These are phyloP conservation scores for Solidago caesia DNA, from an alignment of 129 eudicot genomes.

Conservation along the genomic window DNA sequence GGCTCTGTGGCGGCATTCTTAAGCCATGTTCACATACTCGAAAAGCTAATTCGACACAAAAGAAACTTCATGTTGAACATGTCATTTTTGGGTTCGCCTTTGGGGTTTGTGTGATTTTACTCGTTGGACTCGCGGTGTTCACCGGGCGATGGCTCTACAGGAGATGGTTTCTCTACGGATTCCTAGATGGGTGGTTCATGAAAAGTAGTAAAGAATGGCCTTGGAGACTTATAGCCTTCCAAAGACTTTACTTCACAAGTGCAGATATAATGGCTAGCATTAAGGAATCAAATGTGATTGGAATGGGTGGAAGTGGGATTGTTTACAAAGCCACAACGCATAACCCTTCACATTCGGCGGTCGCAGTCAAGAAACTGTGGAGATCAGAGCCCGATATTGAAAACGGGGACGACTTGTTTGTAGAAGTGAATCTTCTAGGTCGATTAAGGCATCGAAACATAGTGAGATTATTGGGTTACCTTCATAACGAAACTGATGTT, in stretches of 20 bases:
- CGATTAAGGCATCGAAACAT: slow-evolving; percentile 66
- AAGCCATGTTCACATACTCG: slow-evolving; percentile 42
- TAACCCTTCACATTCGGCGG: slow-evolving; percentile 38
- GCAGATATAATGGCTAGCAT: slow-evolving; percentile 51
- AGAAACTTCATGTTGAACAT: slow-evolving; percentile 36
- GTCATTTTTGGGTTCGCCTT: slow-evolving; percentile 44
- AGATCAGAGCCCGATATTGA: slow-evolving; percentile 49
- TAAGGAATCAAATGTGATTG: slow-evolving; percentile 65
- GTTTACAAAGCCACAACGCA: slow-evolving; percentile 60
- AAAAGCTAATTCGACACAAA: slow-evolving; percentile 8
- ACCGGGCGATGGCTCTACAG: slow-evolving; percentile 44
- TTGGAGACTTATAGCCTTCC: slow-evolving; percentile 66
- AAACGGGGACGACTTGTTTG: slow-evolving; percentile 53
- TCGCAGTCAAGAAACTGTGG: slow-evolving; percentile 73
- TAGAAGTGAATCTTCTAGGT: slow-evolving; percentile 65
- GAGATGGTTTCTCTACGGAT: slow-evolving; percentile 55
- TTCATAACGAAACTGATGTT: slow-evolving; percentile 60
- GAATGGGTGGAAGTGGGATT: slow-evolving; percentile 69
- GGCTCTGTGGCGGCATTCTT: slow-evolving; percentile 65
- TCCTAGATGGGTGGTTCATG: slow-evolving; percentile 46
- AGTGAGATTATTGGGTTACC: slow-evolving; percentile 57
- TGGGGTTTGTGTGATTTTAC: slow-evolving; percentile 48
- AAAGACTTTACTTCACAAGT: slow-evolving; percentile 58
- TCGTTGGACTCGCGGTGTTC: slow-evolving; percentile 33
- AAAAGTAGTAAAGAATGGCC: slow-evolving; percentile 60